These are phyloP conservation scores for Neltuma alba DNA, from an alignment of 306 rosid species.

Conservation along the genomic window DNA sequence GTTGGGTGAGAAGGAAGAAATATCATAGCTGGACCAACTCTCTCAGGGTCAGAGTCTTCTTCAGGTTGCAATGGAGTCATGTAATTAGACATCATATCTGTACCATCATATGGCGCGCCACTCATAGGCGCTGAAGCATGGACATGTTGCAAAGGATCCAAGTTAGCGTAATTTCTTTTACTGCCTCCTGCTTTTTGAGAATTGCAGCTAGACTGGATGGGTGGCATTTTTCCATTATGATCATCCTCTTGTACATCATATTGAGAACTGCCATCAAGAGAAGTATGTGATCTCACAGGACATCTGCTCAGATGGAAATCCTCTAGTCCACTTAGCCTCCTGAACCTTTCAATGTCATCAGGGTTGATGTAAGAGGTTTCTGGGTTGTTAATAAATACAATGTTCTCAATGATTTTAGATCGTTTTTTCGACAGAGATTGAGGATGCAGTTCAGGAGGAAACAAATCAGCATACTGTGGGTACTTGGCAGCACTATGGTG, in stretches of 20 bases:
- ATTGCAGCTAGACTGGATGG: conserved; percentile 19
- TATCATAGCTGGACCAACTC: conserved; percentile 55
- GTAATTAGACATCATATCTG: conserved; percentile 47
- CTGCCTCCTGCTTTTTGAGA: conserved; percentile 28
- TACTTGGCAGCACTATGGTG: conserved; percentile 39
- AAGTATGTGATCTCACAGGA: conserved; percentile 40
- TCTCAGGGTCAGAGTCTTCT: conserved; percentile 43
- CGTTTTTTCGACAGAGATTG: conserved; percentile 36
- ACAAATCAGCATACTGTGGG: conserved; percentile 65
- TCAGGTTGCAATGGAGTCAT: conserved; percentile 37
- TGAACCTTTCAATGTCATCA: conserved; percentile 69
- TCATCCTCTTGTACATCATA: conserved; percentile 27
- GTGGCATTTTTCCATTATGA: conserved; percentile 32
- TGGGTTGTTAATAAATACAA: conserved; percentile 52
- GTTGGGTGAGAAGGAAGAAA: conserved; percentile 63
- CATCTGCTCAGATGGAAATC: conserved; percentile 55
- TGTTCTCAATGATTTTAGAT: conserved; percentile 38
- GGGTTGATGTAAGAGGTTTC: conserved; percentile 34
- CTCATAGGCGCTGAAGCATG: conserved; percentile 50
- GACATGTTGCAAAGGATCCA: conserved; percentile 39
- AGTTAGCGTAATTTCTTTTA: conserved; percentile 31
- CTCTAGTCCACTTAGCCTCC: conserved; percentile 64
- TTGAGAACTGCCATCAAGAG: conserved; percentile 13
- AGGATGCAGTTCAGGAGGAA: conserved; percentile 52
- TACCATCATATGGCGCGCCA: conserved; percentile 51